Evolutionary conservation across 2,329 filamentous ascomycete genomes (phyloP).

Genomic region (Pseudogymnoascus sp.): DNA sequence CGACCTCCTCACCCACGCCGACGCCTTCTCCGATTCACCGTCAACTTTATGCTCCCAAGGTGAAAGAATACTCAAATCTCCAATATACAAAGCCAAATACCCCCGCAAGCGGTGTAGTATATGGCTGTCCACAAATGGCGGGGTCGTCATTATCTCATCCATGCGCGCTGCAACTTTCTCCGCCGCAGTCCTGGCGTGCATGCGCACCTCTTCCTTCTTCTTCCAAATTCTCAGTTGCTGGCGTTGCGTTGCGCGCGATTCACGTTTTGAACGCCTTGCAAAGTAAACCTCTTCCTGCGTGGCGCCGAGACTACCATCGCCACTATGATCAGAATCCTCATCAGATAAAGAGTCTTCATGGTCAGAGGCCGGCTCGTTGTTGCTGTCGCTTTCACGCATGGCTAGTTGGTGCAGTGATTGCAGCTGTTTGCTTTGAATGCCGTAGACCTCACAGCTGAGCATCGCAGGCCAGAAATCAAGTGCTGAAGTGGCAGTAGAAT

Average conservation of each 20-base stretch:
- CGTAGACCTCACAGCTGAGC: conserved; percentile 74
- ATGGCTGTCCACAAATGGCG: conserved; percentile 61
- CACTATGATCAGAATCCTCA: conserved; percentile 20
- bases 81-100: conserved; percentile 67
- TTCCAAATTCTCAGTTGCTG: conserved; percentile 17
- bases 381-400: background rate
- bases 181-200: conserved; percentile 36
- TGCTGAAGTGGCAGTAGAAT: conserved; percentile 49
- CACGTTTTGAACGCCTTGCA: conserved; percentile 10
- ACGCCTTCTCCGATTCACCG: conserved; percentile 11
- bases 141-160: conserved; percentile 60
- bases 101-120: conserved; percentile 63
- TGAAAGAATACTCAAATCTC: conserved; percentile 51
- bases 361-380: conserved; percentile 23
- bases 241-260: conserved; percentile 11
- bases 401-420: conserved; percentile 34
- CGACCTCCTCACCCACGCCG: conserved; percentile 15
- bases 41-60: conserved; percentile 14
- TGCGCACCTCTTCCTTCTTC: conserved; percentile 24
- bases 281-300: conserved; percentile 12
- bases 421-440: conserved; percentile 54
- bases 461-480: conserved; percentile 75
- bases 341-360: conserved; percentile 17
- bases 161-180: conserved; percentile 58
- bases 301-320: conserved; percentile 15